phyloP scores from a whole-genome alignment of 2,329 filamentous ascomycete genomes.

The Sordariomycetes sp. region DNA sequence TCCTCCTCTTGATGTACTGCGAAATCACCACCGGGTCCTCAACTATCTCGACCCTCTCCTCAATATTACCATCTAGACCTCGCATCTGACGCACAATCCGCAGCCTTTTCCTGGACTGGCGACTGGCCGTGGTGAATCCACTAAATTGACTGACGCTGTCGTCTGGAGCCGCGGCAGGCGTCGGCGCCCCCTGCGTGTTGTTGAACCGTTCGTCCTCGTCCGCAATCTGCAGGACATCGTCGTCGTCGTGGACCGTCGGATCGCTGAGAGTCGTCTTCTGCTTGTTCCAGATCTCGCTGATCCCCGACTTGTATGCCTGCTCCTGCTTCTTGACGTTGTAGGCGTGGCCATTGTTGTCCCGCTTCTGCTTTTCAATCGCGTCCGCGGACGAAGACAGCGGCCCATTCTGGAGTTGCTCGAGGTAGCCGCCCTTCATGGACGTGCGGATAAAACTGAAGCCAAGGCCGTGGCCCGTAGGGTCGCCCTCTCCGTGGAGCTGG shows the following conservation, averaged over 20 bases:
- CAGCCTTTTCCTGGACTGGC: conserved; percentile 51
- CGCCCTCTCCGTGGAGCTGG: conserved; percentile 83
- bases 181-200: conserved; percentile 48
- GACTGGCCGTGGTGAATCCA: conserved; percentile 50
- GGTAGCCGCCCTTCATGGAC: conserved; percentile 93
- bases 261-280: conserved; percentile 72
- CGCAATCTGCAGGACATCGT: conserved; percentile 42
- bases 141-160: conserved; percentile 74
- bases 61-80: conserved; percentile 32
- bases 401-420: conserved; percentile 59
- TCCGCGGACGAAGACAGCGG: conserved; percentile 59
- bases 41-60: conserved; percentile 54
- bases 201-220: conserved; percentile 60
- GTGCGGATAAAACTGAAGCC: conserved; percentile 97
- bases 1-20: conserved; percentile 71
- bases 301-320: conserved; percentile 80
- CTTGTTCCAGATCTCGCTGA: conserved; percentile 82
- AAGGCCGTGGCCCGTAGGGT: conserved; percentile 84
- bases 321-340: conserved; percentile 97
- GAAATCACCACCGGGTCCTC: conserved; percentile 78
- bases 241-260: conserved; percentile 50
- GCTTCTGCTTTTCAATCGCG: conserved; percentile 75
- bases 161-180: conserved; percentile 49
- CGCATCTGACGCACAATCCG: conserved; percentile 57
- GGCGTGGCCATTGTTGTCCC: conserved; percentile 83